Percentiles rank a stretch among this genome's conserved stretches.
phyloP scores from a whole-genome alignment of 2,329 filamentous ascomycete genomes.

The Fonsecaea erecta region DNA sequence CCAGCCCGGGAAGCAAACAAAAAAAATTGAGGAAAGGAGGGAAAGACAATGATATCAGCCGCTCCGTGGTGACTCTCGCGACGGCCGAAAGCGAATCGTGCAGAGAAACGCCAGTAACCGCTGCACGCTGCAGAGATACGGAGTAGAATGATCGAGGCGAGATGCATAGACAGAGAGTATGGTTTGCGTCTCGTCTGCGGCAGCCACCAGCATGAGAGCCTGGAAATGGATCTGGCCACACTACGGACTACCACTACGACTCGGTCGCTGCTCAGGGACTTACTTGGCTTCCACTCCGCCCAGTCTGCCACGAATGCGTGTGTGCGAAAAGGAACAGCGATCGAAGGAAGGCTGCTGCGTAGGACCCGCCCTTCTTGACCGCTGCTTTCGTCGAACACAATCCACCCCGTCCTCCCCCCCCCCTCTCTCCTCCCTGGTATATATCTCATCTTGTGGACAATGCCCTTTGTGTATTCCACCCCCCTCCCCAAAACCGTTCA shows the following conservation, averaged over 20 bases:
- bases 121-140: conserved; percentile 16
- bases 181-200: conserved; percentile 25
- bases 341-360: conserved; percentile 17
- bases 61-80: conserved; percentile 4
- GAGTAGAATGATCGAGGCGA: conserved; percentile 19
- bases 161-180: conserved; percentile 12
- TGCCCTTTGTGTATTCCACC: conserved; percentile 7
- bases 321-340: conserved; percentile 15
- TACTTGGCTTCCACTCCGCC: conserved; percentile 21
- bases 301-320: conserved; percentile 17
- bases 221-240: conserved; percentile 9
- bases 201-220: no score
- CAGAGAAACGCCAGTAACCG: conserved; percentile 28
- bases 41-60: conserved; percentile 31
- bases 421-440: not conserved
- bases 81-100: conserved; percentile 20
- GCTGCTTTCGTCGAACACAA: conserved; percentile 23
- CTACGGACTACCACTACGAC: not conserved
- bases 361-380: conserved; percentile 31
- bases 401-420: not conserved
- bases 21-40: not conserved
- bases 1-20: conserved; percentile 1
- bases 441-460: conserved; percentile 5
- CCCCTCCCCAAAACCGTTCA: not conserved
- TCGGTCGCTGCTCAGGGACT: conserved; percentile 2